phyloP scores from a whole-genome alignment of 1,284 basidiomycete genomes.

The Rhodotorula sp. region DNA sequence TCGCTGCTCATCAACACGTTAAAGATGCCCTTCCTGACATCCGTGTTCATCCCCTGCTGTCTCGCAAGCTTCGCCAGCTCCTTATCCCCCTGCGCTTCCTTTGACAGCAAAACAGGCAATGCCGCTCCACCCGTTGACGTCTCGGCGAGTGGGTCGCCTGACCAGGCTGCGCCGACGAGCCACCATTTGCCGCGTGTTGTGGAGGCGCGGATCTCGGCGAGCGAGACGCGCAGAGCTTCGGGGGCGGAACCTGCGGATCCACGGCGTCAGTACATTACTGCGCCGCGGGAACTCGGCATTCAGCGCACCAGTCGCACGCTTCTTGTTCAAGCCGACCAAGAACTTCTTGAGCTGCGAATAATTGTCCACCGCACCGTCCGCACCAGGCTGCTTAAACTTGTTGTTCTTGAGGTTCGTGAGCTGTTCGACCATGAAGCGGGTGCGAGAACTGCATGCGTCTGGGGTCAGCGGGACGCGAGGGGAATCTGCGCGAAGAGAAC shows the following conservation, averaged over 20 bases:
- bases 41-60: constrained; percentile 98
- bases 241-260: constrained; percentile 50
- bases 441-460: constrained; percentile 63
- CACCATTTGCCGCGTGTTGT: constrained; percentile 96
- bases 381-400: constrained; percentile 61
- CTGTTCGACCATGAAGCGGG: constrained; percentile 90
- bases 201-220: constrained; percentile 80
- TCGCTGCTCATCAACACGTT: constrained; percentile 90
- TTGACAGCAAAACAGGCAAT: constrained; percentile 17
- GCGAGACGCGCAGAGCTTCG: constrained; percentile 76
- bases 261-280: neutral
- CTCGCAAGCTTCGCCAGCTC: constrained; percentile 73
- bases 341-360: constrained; percentile 78
- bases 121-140: neutral
- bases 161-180: constrained; percentile 96
- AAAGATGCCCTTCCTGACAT: constrained; percentile 85
- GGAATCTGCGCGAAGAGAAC: constrained; percentile 21
- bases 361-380: constrained; percentile 66
- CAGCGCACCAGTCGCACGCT: constrained; percentile 57
- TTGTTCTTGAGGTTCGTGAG: constrained; percentile 86
- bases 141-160: constrained; percentile 76
- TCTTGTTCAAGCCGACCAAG: constrained; percentile 70
- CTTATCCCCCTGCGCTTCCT: constrained; percentile 50
- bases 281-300: neutral
- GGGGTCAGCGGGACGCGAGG: neutral